phyloP scores from a whole-genome alignment of 169 alveolate species.

The Eimeria nieschulzi region DNA sequence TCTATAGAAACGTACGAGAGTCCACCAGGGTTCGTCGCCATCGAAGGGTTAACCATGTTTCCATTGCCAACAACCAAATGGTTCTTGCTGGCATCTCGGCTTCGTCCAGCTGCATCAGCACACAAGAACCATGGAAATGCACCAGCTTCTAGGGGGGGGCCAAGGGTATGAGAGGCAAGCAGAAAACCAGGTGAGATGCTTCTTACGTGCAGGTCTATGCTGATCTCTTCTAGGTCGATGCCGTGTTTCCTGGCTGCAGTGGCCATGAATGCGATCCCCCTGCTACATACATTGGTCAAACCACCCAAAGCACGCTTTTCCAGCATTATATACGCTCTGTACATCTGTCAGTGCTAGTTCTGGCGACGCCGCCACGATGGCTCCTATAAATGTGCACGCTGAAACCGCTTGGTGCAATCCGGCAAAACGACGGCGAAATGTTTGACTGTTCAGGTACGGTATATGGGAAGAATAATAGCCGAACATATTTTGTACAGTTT shows the following conservation, averaged over 20 bases:
- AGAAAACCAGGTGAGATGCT: not conserved
- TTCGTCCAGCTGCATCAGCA: slow-evolving; percentile 57
- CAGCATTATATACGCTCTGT: too few relatives aligned
- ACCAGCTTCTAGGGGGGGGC: not conserved
- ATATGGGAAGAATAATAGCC: too few relatives aligned
- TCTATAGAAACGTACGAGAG: slow-evolving; percentile 48
- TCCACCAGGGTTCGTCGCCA: slow-evolving; percentile 77
- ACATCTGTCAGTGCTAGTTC: too few relatives aligned
- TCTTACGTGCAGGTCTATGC: slow-evolving; percentile 62
- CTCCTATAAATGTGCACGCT: too few relatives aligned
- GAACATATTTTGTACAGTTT: too few relatives aligned
- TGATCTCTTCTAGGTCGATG: slow-evolving; percentile 60
- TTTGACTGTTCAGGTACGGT: too few relatives aligned
- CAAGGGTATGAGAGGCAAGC: not conserved
- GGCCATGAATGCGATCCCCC: slow-evolving; percentile 69
- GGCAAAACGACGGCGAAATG: too few relatives aligned
- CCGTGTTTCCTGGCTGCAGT: slow-evolving; percentile 59
- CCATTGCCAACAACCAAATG: slow-evolving; percentile 57
- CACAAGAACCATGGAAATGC: not conserved
- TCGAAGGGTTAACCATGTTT: slow-evolving; percentile 71
- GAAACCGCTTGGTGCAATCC: too few relatives aligned
- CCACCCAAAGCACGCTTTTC: too few relatives aligned
- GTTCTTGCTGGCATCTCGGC: slow-evolving; percentile 67
- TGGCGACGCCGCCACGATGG: too few relatives aligned
- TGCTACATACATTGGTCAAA: not conserved